Percentiles rank a stretch among this genome's conserved stretches.
These are phyloP conservation scores for Macrocystidia cucumis DNA, from an alignment of 1,284 basidiomycete genomes.

Conservation along the genomic window DNA sequence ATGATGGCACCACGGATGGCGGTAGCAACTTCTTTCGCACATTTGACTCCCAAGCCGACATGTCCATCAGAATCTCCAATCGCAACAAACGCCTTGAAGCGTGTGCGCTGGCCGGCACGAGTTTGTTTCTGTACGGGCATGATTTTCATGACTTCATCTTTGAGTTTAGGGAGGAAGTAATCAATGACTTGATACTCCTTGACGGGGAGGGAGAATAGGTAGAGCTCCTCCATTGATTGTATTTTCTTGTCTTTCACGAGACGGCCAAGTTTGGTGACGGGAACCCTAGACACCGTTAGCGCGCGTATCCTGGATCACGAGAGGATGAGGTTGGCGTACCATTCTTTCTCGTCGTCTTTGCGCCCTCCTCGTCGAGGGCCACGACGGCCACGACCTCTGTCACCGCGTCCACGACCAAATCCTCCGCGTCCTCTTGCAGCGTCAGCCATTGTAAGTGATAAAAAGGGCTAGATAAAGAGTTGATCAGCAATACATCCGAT, in stretches of 20 bases:
- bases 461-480: conserved; percentile 10
- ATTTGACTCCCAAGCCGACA: conserved; percentile 99
- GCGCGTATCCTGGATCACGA: conserved; percentile 3
- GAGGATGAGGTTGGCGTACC: conserved; percentile 44
- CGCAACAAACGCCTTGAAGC: conserved; percentile 99
- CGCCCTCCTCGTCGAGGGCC: conserved; percentile 93
- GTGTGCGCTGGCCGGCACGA: conserved; percentile 97
- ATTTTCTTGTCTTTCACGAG: conserved; percentile 99
- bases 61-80: conserved; percentile 99
- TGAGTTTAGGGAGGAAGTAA: conserved; percentile 95
- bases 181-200: conserved; percentile 99
- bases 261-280: conserved; percentile 98
- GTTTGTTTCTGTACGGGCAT: conserved; percentile 99
- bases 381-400: conserved; percentile 77
- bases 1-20: conserved; percentile 99
- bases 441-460: conserved; percentile 58
- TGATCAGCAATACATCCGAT: conserved; percentile 24
- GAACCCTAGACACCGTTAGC: conserved; percentile 54
- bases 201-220: conserved; percentile 99
- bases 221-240: conserved; percentile 99
- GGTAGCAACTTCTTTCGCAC: conserved; percentile 99
- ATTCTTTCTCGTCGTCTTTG: conserved; percentile 99
- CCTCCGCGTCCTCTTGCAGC: conserved; percentile 76
- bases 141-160: conserved; percentile 99
- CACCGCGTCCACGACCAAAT: conserved; percentile 87